Evolutionary conservation across 2,329 filamentous ascomycete genomes (phyloP).

Genomic region (Phialophora verrucosa): DNA sequence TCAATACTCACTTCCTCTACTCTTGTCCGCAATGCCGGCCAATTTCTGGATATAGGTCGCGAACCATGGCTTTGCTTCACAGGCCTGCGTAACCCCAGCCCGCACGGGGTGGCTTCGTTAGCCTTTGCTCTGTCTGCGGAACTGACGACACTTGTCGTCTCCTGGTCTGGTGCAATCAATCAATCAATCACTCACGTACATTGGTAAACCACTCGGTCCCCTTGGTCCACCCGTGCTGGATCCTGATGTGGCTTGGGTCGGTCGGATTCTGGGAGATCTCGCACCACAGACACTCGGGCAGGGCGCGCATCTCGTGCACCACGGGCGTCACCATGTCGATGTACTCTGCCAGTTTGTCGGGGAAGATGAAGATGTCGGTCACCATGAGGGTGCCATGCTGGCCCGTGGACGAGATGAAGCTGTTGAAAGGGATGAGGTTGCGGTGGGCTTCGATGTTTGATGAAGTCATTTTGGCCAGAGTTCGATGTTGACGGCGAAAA

Average conservation of each 20-base stretch:
- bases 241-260: conserved; percentile 23
- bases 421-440: conserved; percentile 22
- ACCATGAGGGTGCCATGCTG: conserved; percentile 21
- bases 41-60: conserved; percentile 24
- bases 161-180: too few relatives aligned
- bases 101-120: too few relatives aligned
- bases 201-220: conserved; percentile 25
- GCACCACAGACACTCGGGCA: conserved; percentile 26
- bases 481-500: background rate
- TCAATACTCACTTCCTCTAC: conserved; percentile 21
- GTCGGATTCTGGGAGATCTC: conserved; percentile 24
- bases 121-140: too few relatives aligned
- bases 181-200: conserved; percentile 6
- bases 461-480: background rate
- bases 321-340: conserved; percentile 23
- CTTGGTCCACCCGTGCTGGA: conserved; percentile 29
- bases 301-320: conserved; percentile 21
- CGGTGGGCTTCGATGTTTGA: conserved; percentile 15
- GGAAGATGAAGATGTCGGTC: conserved; percentile 27
- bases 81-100: conserved; percentile 6
- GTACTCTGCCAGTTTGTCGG: conserved; percentile 23
- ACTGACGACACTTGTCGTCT: too few relatives aligned
- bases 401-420: conserved; percentile 19
- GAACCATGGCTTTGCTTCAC: conserved; percentile 29
- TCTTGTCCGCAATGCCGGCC: conserved; percentile 23